Evolutionary conservation across 805 yeast genomes (phyloP), one percentile per base, ranked within the genome.

Genomic region (Wickerhamiella siamensis): DNA sequence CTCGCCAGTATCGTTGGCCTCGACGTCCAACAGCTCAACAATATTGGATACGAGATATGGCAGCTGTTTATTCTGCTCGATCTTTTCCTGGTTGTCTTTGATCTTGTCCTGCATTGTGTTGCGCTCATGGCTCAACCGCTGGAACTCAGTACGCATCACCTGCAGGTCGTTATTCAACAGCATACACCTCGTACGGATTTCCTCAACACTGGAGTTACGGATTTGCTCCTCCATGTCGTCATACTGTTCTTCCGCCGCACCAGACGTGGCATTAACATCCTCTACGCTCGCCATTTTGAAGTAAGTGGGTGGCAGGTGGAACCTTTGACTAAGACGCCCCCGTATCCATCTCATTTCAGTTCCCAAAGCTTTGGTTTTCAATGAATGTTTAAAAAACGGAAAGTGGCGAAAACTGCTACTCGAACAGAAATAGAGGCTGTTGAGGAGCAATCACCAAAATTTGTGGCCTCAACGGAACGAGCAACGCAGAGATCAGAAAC

Each of bases 1-100:
- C 60, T 91, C 95, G 47, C 80, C 84, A 19, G 70, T 67, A 27
- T 68, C 69, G 47, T 71, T 75, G 21, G 88, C 91, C 47, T 84
- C 88, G 61, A 91, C 74, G 57, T 91, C 94, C 56, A 91, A 71
- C 45, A 91, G 68, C 63, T 91, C 99, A 27, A 91, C 97, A 40
- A 91, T 93, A 58, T 91, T 91, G 20, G 96, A 96, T 39, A 91
- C 98, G 43, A 91, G 67, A 55, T 91, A 91, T 14, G 99, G 99
- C 55, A 91, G 71, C 62, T 87, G 96, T 63, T 80, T 83, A 63
- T 91, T 91, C 60, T 91, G 88, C 56, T 83, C 83, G 62, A 91
- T 88, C 64, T 91, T 91, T 53, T 88, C 96, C 59, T 81, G 84
- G 65, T 91, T 91, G 56, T 91, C 97, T 60, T 87, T 86, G 63